These are phyloP conservation scores for Verticillium alfalfae DNA, from an alignment of 2,329 filamentous ascomycete genomes.

Conservation along the genomic window DNA sequence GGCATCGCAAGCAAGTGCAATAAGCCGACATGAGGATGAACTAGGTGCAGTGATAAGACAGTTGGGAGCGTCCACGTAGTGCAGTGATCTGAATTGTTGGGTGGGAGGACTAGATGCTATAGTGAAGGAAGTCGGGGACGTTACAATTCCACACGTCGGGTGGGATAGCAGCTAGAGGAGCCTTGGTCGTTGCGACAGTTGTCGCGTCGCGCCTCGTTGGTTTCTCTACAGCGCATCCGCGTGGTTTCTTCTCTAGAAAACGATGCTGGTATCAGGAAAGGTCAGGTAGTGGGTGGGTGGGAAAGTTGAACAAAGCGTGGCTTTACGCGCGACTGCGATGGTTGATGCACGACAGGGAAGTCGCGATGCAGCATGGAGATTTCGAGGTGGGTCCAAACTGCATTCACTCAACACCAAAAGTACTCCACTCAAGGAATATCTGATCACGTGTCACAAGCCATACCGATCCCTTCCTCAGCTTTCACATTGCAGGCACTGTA, in stretches of 20 bases:
- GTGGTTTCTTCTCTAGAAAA: no score
- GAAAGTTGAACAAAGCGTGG: no score
- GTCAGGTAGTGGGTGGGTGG: no score
- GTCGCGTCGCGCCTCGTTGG: neutral
- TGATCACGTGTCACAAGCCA: neutral
- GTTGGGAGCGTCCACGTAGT: neutral
- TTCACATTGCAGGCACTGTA: no score
- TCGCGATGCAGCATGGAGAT: neutral
- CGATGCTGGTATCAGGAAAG: no score
- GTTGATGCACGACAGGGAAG: neutral
- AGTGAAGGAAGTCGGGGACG: neutral
- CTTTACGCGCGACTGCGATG: neutral
- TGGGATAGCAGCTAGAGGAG: neutral
- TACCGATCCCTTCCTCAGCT: no score
- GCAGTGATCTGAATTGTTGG: neutral
- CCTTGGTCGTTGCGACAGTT: neutral
- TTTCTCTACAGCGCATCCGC: no score
- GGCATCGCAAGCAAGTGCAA: neutral
- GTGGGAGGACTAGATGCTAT: neutral
- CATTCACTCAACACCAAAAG: neutral
- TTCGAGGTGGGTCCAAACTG: neutral
- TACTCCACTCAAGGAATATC: no score
- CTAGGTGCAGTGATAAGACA: neutral
- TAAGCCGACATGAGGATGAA: neutral
- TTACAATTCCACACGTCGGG: neutral